phyloP scores from a whole-genome alignment of 2,329 filamentous ascomycete species.

The Paecilomyces variotii region DNA sequence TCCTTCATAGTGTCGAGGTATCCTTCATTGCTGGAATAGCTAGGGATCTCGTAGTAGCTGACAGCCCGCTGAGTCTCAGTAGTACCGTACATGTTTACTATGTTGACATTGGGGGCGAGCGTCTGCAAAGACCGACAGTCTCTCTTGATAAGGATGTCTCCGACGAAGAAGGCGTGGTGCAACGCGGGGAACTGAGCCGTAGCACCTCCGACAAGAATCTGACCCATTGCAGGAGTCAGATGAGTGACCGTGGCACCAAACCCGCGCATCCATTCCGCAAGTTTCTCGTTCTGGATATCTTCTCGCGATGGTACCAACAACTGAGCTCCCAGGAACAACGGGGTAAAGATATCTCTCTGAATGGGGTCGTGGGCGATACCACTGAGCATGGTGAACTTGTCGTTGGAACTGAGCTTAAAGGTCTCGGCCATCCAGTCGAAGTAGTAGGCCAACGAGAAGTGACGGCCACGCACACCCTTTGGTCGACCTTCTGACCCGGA shows the following conservation, averaged over 20 bases:
- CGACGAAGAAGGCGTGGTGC: slow-evolving; percentile 81
- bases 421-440: slow-evolving; percentile 87
- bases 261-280: slow-evolving; percentile 81
- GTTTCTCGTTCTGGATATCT: slow-evolving; percentile 75
- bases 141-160: slow-evolving; percentile 76
- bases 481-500: slow-evolving; percentile 67
- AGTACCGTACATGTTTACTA: slow-evolving; percentile 82
- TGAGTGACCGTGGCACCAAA: slow-evolving; percentile 72
- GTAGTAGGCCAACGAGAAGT: slow-evolving; percentile 79
- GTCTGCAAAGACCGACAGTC: slow-evolving; percentile 72
- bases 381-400: slow-evolving; percentile 72
- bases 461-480: slow-evolving; percentile 80
- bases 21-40: slow-evolving; percentile 53
- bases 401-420: slow-evolving; percentile 65
- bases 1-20: slow-evolving; percentile 61
- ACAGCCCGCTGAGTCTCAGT: slow-evolving; percentile 79
- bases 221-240: slow-evolving; percentile 91
- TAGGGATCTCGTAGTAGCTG: slow-evolving; percentile 72
- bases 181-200: slow-evolving; percentile 67
- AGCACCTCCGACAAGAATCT: slow-evolving; percentile 83
- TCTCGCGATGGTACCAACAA: slow-evolving; percentile 72
- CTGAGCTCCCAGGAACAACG: slow-evolving; percentile 75
- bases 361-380: slow-evolving; percentile 65
- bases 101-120: slow-evolving; percentile 65
- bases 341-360: slow-evolving; percentile 73